Evolutionary conservation across 306 rosid genomes (phyloP), one percentile per base, ranked within the genome.

Genomic region (Trifolium fragiferum): DNA sequence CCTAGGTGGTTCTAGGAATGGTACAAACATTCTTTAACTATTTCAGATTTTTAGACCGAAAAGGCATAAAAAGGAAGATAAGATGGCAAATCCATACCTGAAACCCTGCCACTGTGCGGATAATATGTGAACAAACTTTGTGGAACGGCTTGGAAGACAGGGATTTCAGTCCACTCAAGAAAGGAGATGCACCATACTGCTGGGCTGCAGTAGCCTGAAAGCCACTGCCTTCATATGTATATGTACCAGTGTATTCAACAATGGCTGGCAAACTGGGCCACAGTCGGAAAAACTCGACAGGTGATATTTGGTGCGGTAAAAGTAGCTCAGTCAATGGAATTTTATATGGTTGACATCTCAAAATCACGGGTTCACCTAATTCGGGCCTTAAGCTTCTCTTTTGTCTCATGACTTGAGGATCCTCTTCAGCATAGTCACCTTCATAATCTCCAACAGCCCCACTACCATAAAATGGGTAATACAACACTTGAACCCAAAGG

Each of bases 201-300:
- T 88, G 99, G 18, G 99, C 99, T 61, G 99, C 99, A 13, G 97
- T 92, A 78, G 99, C 99, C 85, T 84, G 85, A 84, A 94, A 90
- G 74, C 99, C 99, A 85, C 98, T 94, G 72, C 99, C 99, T 89
- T 94, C 99, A 2, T 94, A 94, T 40, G 87, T 94, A 79, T 94
- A 94, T n/a, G 96, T 92, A 66, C 99, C 97, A 60, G 97, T 90
- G 83, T 86, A 90, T 85, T 92, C 99, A 19, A 94, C 75, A 64
- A 92, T 76, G 59, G 99, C 96, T 7, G 99, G 99, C 81, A 94
- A 85, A 87, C 99, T 90, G 65, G 97, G 99, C 99, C 99, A 94
- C 13, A 94, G 89, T 46, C 97, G 97, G 81, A 94, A 94, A 76
- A 90, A 94, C 73, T 94, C 99, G 32, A 94, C 99, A 4, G 96